phyloP scores from a whole-genome alignment of 192 early-diverging fungal species.

The Anaeromyces robustus region DNA sequence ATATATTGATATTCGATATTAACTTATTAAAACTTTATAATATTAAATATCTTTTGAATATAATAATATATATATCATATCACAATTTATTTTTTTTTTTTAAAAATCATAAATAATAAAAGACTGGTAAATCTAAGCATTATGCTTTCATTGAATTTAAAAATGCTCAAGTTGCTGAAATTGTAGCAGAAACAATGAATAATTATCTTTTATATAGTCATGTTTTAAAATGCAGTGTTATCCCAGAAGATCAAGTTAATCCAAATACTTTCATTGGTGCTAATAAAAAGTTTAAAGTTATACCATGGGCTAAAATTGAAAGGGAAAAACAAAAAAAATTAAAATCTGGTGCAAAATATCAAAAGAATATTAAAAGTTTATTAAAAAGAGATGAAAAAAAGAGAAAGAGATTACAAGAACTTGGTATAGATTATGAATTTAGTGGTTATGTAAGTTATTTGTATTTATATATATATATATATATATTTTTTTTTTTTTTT shows the following conservation, averaged over 20 bases:
- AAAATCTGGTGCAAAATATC: conserved; percentile 29
- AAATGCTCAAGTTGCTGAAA: conserved; percentile 59
- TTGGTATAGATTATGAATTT: conserved; percentile 86
- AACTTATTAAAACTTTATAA: no score
- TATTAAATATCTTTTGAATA: no score
- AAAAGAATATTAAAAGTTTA: conserved; percentile 22
- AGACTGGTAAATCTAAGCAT: conserved; percentile 83
- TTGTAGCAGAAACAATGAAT: conserved; percentile 93
- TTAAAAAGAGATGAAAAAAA: conserved; percentile 40
- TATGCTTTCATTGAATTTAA: conserved; percentile 90
- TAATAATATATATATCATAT: no score
- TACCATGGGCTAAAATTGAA: conserved; percentile 41
- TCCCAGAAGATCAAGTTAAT: conserved; percentile 58
- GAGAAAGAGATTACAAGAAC: conserved; percentile 36
- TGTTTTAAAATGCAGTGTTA: conserved; percentile 61
- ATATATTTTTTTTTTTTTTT: background rate
- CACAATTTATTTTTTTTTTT: no score
- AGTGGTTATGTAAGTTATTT: conserved; percentile 39
- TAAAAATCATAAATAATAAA: no score
- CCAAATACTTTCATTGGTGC: conserved; percentile 52
- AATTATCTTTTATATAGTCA: conserved; percentile 77
- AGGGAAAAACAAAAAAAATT: conserved; percentile 25
- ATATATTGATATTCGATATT: no score
- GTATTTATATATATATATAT: background rate
- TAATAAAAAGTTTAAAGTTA: conserved; percentile 47